Conservation (phyloP, 2,329 filamentous ascomycete species). For the Claviceps lovelessii region DNA sequence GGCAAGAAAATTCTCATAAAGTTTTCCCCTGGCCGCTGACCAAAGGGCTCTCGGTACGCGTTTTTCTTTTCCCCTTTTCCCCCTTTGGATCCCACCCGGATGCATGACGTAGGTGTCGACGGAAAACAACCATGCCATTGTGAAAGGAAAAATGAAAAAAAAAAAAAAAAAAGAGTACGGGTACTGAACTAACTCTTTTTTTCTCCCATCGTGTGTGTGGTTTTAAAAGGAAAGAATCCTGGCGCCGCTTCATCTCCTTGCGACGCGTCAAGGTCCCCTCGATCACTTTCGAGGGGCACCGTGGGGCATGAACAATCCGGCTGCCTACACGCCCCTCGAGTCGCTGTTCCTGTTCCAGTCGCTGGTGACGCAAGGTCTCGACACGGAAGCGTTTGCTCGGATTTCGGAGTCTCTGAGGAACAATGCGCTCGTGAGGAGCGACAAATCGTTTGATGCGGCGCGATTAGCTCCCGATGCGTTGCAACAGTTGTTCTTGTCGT, state of each 20-base stretch:
- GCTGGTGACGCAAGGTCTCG: conserved; percentile 52
- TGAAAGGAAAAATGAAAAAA: too few species aligned
- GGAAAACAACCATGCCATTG: not conserved
- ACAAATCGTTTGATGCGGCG: conserved; percentile 55
- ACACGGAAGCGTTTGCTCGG: conserved; percentile 49
- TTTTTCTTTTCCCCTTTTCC: conserved; percentile 4
- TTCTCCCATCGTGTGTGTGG: too few species aligned
- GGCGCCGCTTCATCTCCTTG: conserved; percentile 41
- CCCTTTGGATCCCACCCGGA: conserved; percentile 4
- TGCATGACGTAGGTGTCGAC: conserved; percentile 13
- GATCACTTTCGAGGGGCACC: conserved; percentile 40
- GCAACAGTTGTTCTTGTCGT: conserved; percentile 60
- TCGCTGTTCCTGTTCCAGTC: conserved; percentile 74
- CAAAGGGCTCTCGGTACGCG: conserved; percentile 19
- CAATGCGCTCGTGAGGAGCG: conserved; percentile 58
- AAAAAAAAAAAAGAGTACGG: too few species aligned
- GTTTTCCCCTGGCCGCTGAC: conserved; percentile 14
- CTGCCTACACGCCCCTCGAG: conserved; percentile 71
- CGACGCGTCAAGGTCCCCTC: conserved; percentile 40
- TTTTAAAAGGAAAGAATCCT: conserved; percentile 19
- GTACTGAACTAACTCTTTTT: too few species aligned
- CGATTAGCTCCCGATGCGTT: conserved; percentile 67
- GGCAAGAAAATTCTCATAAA: conserved; percentile 12
- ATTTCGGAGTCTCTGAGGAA: conserved; percentile 63
- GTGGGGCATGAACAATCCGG: conserved; percentile 41